Base-by-base conservation (phyloP, 192 early-diverging fungal genomes). In the Coemansia sp. region DNA sequence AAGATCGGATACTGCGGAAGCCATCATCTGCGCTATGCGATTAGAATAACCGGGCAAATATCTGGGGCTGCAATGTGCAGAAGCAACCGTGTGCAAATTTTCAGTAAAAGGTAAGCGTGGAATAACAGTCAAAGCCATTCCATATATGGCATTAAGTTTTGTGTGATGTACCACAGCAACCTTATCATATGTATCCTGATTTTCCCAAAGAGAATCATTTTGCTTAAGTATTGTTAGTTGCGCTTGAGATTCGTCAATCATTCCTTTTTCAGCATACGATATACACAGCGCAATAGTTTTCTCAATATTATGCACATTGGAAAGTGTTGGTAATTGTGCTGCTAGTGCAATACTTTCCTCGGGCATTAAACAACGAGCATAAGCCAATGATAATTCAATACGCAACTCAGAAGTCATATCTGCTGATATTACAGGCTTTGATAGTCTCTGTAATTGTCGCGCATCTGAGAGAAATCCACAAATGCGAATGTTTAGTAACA, bases 31-130 rank as follows among this genome's bases (percentile, higher is more conserved):
- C 5, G 54, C 17, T 22, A 72, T 59, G 5, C 36, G 10, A 2
- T 33, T 23, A 14, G 63, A 39, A 24, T 55, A 61, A 11, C 29
- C 56, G 8, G 65, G 20, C 19, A 24, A 25, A 30, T 50, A 75
- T 11, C 24, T 20, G 20, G 61, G 50, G 33, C 74, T 82, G 57
- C 39, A 54, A 23, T 60, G 53, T 2, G 59, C 25, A 6, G 79
- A 82, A 21, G 70, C 74, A 19, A 51, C 25, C 10, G 79, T 67
- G 50, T 82, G 79, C 24, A 73, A 57, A 46, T 66, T 57, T n/a
- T 76, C 56, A 3, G 74, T 73, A 33, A 76, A 73, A 19, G 79
- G 70, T 30, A 55, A 42, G 7, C 79, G 79, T 7, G 74, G 79
- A 4, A 65, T 53, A 30, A 71, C 50, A n/a, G 70, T 58, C 22